These are phyloP conservation scores for Debaryomyces fabryi DNA, from an alignment of 1,139 yeast species.

Conservation along the genomic window DNA sequence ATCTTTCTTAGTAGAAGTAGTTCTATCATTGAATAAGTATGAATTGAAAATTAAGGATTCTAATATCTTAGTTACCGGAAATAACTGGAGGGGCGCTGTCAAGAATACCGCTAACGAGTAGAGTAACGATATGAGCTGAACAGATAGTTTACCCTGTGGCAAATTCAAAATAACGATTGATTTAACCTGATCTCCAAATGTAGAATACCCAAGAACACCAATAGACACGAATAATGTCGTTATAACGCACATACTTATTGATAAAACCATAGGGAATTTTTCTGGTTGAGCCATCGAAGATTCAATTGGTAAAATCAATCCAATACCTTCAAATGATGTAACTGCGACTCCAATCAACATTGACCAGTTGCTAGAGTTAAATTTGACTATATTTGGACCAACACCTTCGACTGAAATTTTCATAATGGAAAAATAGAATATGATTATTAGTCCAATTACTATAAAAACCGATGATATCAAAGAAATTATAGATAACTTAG, in stretches of 20 bases:
- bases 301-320: slow-evolving; percentile 75
- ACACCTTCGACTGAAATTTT: slow-evolving; percentile 50
- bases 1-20: slow-evolving; percentile 12
- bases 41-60: slow-evolving; percentile 61
- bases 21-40: slow-evolving; percentile 16
- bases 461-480: slow-evolving; percentile 69
- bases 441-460: slow-evolving; percentile 62
- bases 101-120: slow-evolving; percentile 74
- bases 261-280: slow-evolving; percentile 65
- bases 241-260: slow-evolving; percentile 59
- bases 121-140: slow-evolving; percentile 64
- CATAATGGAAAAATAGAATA: slow-evolving; percentile 57
- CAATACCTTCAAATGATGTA: slow-evolving; percentile 81
- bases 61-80: slow-evolving; percentile 74
- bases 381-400: slow-evolving; percentile 49
- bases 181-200: slow-evolving; percentile 68
- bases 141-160: slow-evolving; percentile 65
- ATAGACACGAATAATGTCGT: slow-evolving; percentile 61
- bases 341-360: slow-evolving; percentile 80
- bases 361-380: slow-evolving; percentile 68
- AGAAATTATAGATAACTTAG: slow-evolving; percentile 69
- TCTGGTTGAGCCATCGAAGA: slow-evolving; percentile 76
- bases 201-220: slow-evolving; percentile 68
- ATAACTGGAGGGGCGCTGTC: slow-evolving; percentile 74
- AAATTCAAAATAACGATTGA: slow-evolving; percentile 71